These are phyloP conservation scores for Ambrosiella beaveri DNA, from an alignment of 2,329 filamentous ascomycete species.

Conservation along the genomic window DNA sequence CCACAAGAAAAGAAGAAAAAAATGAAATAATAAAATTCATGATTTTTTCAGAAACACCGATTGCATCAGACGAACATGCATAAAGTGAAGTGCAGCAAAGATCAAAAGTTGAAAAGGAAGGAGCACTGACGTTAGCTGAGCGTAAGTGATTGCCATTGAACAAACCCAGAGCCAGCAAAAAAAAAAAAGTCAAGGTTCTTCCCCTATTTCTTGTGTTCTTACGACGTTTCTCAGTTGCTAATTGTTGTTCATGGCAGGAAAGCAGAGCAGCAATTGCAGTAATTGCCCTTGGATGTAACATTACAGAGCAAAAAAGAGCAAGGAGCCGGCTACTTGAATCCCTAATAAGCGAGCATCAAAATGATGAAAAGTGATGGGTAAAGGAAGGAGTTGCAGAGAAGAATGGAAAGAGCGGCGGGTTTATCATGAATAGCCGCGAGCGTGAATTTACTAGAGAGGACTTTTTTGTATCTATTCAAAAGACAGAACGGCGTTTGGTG, in stretches of 20 bases:
- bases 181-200: background rate
- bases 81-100: background rate
- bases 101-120: background rate
- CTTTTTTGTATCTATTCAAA: no score
- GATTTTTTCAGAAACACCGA: no score
- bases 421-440: background rate
- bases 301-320: background rate
- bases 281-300: background rate
- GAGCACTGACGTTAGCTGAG: background rate
- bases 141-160: background rate
- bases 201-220: background rate
- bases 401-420: background rate
- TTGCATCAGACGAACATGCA: background rate
- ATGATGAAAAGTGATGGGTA: background rate
- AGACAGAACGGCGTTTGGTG: no score
- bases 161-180: background rate
- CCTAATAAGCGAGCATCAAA: background rate
- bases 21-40: background rate
- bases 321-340: background rate
- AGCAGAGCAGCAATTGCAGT: background rate
- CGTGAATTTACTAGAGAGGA: no score
- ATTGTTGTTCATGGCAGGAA: background rate
- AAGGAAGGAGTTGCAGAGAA: background rate
- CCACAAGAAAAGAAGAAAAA: background rate
- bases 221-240: background rate